These are phyloP conservation scores for Lactarius vividus DNA, from an alignment of 768 basidiomycete species.

Conservation along the genomic window DNA sequence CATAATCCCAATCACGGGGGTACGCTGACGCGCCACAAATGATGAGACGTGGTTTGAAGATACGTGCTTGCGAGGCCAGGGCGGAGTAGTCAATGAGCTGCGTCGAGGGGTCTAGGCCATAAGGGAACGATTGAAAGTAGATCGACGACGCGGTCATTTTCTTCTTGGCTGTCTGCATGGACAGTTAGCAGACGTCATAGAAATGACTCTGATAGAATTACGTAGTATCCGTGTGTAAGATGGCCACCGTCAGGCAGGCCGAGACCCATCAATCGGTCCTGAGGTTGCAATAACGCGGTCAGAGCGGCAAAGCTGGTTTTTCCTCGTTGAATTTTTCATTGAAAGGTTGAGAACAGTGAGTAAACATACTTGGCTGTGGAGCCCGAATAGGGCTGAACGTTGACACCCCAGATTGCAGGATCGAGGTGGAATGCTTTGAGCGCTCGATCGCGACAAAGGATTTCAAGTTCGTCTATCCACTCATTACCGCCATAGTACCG, in stretches of 20 bases:
- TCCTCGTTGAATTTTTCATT: slow-evolving; percentile 10
- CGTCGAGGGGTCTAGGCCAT: slow-evolving; percentile 75
- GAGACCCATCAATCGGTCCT: slow-evolving; percentile 98
- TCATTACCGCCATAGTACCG: slow-evolving; percentile 99
- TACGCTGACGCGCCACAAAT: slow-evolving; percentile 99
- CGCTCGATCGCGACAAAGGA: slow-evolving; percentile 92
- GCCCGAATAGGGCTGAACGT: slow-evolving; percentile 98
- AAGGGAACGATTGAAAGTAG: slow-evolving; percentile 99
- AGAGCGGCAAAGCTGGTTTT: slow-evolving; percentile 84
- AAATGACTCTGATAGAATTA: slow-evolving; percentile 38
- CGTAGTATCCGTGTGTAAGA: slow-evolving; percentile 96
- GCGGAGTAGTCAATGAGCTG: slow-evolving; percentile 87
- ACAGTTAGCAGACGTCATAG: slow-evolving; percentile 6
- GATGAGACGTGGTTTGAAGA: slow-evolving; percentile 93
- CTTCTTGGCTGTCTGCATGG: slow-evolving; percentile 86
- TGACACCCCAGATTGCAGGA: slow-evolving; percentile 92
- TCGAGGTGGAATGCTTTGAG: slow-evolving; percentile 96
- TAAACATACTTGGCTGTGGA: slow-evolving; percentile 82
- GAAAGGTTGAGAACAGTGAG: background rate
- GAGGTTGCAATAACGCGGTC: slow-evolving; percentile 93
- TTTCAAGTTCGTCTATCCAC: slow-evolving; percentile 94
- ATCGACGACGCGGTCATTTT: slow-evolving; percentile 99
- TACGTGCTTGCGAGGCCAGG: slow-evolving; percentile 80
- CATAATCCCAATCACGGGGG: slow-evolving; percentile 98
- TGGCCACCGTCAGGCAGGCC: slow-evolving; percentile 97